Conservation (phyloP, 1,139 yeast species). For the Diutina scorzettiae region DNA sequence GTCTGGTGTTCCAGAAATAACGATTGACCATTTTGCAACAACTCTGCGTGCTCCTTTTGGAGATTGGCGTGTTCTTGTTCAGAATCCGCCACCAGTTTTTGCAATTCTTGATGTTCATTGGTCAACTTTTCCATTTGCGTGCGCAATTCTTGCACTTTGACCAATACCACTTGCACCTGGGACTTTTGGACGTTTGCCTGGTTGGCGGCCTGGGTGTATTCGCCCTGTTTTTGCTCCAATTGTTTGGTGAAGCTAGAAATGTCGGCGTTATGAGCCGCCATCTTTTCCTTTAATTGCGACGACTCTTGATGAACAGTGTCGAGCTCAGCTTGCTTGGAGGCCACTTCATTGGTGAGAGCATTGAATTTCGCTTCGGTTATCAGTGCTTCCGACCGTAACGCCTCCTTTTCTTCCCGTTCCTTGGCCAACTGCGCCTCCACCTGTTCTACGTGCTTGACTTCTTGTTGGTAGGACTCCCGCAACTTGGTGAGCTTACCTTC, state of each 20-base stretch:
- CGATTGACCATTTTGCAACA: background rate
- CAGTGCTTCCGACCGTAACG: slow-evolving; percentile 63
- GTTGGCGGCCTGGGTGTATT: slow-evolving; percentile 49
- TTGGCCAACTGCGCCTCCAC: slow-evolving; percentile 49
- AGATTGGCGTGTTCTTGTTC: slow-evolving; percentile 1
- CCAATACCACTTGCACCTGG: slow-evolving; percentile 51
- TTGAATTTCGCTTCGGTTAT: slow-evolving; percentile 74
- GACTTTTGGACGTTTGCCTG: slow-evolving; percentile 54
- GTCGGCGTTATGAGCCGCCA: slow-evolving; percentile 58
- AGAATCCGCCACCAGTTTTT: background rate
- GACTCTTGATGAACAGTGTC: slow-evolving; percentile 62
- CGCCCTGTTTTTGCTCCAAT: slow-evolving; percentile 37
- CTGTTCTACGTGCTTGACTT: slow-evolving; percentile 61
- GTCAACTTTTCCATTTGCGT: slow-evolving; percentile 13
- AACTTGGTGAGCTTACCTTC: slow-evolving; percentile 56
- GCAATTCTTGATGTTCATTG: slow-evolving; percentile 15
- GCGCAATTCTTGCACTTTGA: slow-evolving; percentile 39
- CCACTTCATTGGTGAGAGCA: slow-evolving; percentile 57
- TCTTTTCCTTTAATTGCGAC: slow-evolving; percentile 49
- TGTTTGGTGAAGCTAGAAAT: slow-evolving; percentile 46
- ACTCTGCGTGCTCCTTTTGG: background rate
- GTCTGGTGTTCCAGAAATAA: background rate
- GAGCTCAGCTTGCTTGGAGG: slow-evolving; percentile 45
- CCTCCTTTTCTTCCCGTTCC: slow-evolving; percentile 60
- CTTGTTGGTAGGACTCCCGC: slow-evolving; percentile 64